phyloP scores from a whole-genome alignment of 2,329 filamentous ascomycete genomes.

The Didymella sp. region DNA sequence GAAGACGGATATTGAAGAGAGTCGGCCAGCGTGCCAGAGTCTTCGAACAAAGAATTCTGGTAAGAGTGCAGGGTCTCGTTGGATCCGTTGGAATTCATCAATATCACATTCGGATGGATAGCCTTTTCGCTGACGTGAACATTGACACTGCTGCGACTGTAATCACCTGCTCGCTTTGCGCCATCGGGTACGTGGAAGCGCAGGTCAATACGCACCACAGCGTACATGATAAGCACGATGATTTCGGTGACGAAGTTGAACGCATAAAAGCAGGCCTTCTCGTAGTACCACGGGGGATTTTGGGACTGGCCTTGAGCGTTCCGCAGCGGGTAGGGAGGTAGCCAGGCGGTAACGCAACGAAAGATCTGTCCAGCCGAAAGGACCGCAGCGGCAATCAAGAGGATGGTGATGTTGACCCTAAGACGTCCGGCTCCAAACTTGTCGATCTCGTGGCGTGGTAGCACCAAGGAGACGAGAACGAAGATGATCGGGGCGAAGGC shows the following conservation, averaged over 20 bases:
- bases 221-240: conserved; percentile 71
- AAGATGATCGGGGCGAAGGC: conserved; percentile 71
- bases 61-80: conserved; percentile 42
- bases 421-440: conserved; percentile 75
- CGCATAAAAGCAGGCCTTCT: conserved; percentile 76
- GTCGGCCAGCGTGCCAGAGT: conserved; percentile 43
- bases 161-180: conserved; percentile 57
- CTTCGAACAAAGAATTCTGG: conserved; percentile 41
- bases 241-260: conserved; percentile 82
- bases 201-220: conserved; percentile 72
- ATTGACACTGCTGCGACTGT: conserved; percentile 35
- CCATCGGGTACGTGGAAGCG: conserved; percentile 80
- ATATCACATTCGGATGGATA: conserved; percentile 23
- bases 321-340: conserved; percentile 55
- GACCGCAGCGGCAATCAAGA: conserved; percentile 63
- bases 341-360: conserved; percentile 67
- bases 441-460: conserved; percentile 54
- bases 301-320: conserved; percentile 50
- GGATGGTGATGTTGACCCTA: conserved; percentile 69
- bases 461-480: conserved; percentile 56
- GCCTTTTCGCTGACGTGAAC: conserved; percentile 34
- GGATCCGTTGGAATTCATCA: conserved; percentile 28
- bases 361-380: conserved; percentile 75
- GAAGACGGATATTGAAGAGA: conserved; percentile 43
- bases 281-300: conserved; percentile 69